phyloP scores from a whole-genome alignment of 2,329 filamentous ascomycete genomes.

The Ophiocordyceps robertsii region DNA sequence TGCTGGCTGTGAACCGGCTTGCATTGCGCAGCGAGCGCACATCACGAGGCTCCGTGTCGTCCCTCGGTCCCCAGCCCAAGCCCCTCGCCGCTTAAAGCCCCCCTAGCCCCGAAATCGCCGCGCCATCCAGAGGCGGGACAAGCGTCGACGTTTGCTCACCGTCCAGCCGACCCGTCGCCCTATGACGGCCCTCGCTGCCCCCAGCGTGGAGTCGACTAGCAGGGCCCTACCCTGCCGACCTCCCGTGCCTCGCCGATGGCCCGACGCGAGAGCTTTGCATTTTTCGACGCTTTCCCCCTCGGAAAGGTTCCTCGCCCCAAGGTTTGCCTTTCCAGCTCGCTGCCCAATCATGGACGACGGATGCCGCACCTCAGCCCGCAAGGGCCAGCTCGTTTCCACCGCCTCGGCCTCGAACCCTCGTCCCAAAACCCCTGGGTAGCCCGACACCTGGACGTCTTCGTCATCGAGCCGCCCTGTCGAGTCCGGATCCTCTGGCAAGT shows the following conservation, averaged over 20 bases:
- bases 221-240: not conserved
- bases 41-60: too few species aligned
- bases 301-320: not conserved
- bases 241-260: not conserved
- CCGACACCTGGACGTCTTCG: not conserved
- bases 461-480: too few species aligned
- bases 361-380: not conserved
- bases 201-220: not conserved
- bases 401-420: not conserved
- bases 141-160: not conserved
- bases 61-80: too few species aligned
- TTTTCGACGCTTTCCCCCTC: too few species aligned
- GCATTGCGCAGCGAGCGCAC: too few species aligned
- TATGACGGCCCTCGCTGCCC: too few species aligned
- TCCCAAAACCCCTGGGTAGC: not conserved
- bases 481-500: too few species aligned
- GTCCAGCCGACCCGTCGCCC: too few species aligned
- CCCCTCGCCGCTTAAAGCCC: too few species aligned
- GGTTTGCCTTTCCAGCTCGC: not conserved
- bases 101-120: not conserved
- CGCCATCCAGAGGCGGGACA: not conserved
- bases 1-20: too few species aligned
- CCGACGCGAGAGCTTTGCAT: not conserved
- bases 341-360: not conserved
- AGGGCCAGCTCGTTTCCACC: not conserved